Evolutionary conservation across 2,329 filamentous ascomycete genomes (phyloP), one percentile per base, ranked within the genome.

Genomic region (Furcasterigmium sp.): DNA sequence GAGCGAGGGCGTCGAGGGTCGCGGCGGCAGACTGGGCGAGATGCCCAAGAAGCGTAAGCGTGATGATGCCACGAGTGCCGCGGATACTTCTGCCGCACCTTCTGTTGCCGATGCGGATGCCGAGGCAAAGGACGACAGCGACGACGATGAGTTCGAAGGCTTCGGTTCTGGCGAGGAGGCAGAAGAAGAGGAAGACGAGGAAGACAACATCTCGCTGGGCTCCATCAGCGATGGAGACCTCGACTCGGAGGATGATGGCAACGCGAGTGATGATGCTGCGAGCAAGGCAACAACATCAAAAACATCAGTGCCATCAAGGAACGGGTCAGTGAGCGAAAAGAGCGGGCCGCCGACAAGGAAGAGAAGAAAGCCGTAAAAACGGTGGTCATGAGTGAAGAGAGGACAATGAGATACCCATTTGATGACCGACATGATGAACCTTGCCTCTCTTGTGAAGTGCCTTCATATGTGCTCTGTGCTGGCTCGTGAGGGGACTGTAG

Each of bases 31-130:
- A 52, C 70, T 95, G 0, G 91, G 91, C 15, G 89, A 96, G 65
- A 95, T 95, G 83, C 80, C 80, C 34, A 84, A 82, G 65, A 87
- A 94, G 68, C 85, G 91, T 56, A 83, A 83, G 54, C 67, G 70
- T 14, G 78, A 81, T 15, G 78, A 81, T 19, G 61, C 61, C 5
- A 69, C 70, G 15, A 69, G 63, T 15, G 63, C 68, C 4, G 62
- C 64, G 26, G 69, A 63, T 39, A 61, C 61, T 9, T 62, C 60
- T 6, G 47, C 47, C 43, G 58, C 54, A 10, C 48, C 53, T 3
- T 53, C 55, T 28, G 57, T 59, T 30, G 55, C 56, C 4, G 52
- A 46, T 20, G 46, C 38, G 36, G 51, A 5, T n/a, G 53, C 53
- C 1, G 56, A 54, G 4, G 56, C 59, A 5, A 55, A 61, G 8